phyloP scores from a whole-genome alignment of 805 yeast species.

The Candida maesae region DNA sequence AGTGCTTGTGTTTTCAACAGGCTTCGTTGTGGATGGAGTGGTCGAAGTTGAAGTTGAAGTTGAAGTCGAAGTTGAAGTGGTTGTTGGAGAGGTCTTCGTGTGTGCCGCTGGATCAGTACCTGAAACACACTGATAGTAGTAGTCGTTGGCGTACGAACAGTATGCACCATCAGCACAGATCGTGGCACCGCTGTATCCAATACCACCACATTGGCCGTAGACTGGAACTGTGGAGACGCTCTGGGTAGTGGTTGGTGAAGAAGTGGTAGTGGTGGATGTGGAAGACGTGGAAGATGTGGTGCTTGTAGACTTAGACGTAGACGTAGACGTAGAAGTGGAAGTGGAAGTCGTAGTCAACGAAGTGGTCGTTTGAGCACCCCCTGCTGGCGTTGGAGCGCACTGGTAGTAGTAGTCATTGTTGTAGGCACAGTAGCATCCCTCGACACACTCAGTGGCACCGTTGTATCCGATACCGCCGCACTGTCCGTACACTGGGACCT shows the following conservation, averaged over 20 bases:
- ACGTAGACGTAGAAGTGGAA: background rate
- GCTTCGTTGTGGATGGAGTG: background rate
- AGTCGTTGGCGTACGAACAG: slow-evolving; percentile 12
- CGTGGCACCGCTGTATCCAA: slow-evolving; percentile 7
- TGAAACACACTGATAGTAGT: slow-evolving; percentile 16
- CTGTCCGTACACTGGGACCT: background rate
- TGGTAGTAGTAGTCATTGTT: slow-evolving; percentile 1
- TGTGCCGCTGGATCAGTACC: background rate
- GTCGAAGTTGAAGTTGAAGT: background rate
- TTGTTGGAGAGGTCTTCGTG: slow-evolving; percentile 1
- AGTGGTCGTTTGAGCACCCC: background rate
- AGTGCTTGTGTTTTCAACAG: slow-evolving; percentile 1
- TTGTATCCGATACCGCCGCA: background rate
- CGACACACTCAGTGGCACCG: background rate
- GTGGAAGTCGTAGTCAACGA: slow-evolving; percentile 1
- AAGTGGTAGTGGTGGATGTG: background rate
- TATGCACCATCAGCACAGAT: slow-evolving; percentile 13
- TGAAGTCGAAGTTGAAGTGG: slow-evolving; percentile 6
- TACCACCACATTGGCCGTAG: slow-evolving; percentile 22
- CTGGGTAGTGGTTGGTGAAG: background rate
- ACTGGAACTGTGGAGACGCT: background rate
- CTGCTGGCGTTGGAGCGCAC: background rate
- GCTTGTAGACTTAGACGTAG: background rate
- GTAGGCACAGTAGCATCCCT: background rate
- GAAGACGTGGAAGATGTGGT: slow-evolving; percentile 6